Conservation (phyloP, 768 basidiomycete genomes). For the Serpula lacrymans region DNA sequence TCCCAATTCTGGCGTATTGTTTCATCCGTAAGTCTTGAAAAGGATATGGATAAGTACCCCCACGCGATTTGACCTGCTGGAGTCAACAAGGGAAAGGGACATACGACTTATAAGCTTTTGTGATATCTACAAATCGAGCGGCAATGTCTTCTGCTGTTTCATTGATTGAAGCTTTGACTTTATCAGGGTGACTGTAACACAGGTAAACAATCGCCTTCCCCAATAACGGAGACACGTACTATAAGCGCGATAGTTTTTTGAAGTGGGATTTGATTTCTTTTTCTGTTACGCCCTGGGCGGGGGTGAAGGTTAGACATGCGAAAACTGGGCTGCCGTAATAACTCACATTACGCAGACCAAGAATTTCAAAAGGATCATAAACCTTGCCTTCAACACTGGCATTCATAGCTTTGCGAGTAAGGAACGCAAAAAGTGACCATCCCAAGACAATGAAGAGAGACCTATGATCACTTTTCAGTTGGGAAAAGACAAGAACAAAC, state of each 20-base stretch:
- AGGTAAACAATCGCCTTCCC: constrained; percentile 2
- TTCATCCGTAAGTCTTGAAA: constrained; percentile 79
- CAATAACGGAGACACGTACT: constrained; percentile 41
- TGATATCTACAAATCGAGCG: constrained; percentile 84
- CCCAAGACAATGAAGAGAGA: constrained; percentile 59
- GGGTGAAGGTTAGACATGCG: constrained; percentile 1
- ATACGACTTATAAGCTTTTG: constrained; percentile 96
- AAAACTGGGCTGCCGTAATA: neutral
- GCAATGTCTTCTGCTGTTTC: constrained; percentile 85
- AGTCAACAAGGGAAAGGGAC: constrained; percentile 19
- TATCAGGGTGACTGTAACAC: constrained; percentile 85
- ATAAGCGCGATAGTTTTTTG: constrained; percentile 86
- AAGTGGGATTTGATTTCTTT: constrained; percentile 96
- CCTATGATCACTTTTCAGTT: constrained; percentile 43
- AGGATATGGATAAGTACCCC: constrained; percentile 1
- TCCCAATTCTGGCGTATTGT: constrained; percentile 87
- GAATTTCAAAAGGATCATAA: constrained; percentile 93
- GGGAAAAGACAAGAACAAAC: constrained; percentile 3
- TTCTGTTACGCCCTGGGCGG: constrained; percentile 57
- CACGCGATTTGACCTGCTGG: neutral
- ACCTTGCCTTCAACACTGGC: constrained; percentile 61
- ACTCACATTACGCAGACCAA: constrained; percentile 71
- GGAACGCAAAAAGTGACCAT: constrained; percentile 68
- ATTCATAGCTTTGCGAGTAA: constrained; percentile 60
- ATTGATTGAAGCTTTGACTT: constrained; percentile 79